Evolutionary conservation across 352 stramenopile genomes (phyloP).

Genomic region (Phytopythium kandeliae): DNA sequence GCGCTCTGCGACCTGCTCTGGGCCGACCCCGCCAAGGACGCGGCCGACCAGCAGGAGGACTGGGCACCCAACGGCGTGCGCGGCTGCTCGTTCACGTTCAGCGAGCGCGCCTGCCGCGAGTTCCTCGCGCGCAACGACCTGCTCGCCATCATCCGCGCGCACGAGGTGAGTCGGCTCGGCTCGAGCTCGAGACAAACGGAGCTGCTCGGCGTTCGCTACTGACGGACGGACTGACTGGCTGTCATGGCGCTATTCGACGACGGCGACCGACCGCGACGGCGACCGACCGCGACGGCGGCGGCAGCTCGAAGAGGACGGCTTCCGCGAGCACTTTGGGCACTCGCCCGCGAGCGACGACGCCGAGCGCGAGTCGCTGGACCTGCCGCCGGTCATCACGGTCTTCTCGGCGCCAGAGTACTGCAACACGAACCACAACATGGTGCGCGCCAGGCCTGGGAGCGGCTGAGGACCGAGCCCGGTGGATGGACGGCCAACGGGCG

Average conservation of each 20-base stretch:
- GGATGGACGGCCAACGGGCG: too few relatives aligned
- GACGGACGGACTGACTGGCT: too few relatives aligned
- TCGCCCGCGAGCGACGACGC: slow-evolving; percentile 6
- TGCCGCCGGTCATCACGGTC: slow-evolving; percentile 68
- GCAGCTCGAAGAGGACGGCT: slow-evolving; percentile 65
- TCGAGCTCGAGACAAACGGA: too few relatives aligned
- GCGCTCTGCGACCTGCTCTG: slow-evolving; percentile 99
- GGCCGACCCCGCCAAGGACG: slow-evolving; percentile 96
- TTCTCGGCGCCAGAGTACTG: slow-evolving; percentile 85
- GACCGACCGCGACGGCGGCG: too few relatives aligned
- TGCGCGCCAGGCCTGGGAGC: slow-evolving; percentile 2
- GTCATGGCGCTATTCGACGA: too few relatives aligned
- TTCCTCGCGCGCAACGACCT: slow-evolving; percentile 68
- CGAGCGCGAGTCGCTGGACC: slow-evolving; percentile 8
- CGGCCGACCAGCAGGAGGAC: slow-evolving; percentile 25
- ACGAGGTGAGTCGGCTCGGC: slow-evolving; percentile 27
- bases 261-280: too few relatives aligned
- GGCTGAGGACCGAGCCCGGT: too few relatives aligned
- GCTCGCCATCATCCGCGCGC: slow-evolving; percentile 66
- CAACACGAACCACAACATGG: slow-evolving; percentile 78
- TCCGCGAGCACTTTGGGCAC: slow-evolving; percentile 63
- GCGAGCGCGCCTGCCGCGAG: slow-evolving; percentile 46
- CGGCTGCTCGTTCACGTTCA: slow-evolving; percentile 82
- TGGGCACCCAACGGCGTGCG: slow-evolving; percentile 65
- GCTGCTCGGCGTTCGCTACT: too few relatives aligned